Percentiles rank a stretch among this genome's conserved stretches.
Evolutionary conservation across 176 grass and related monocot genomes (phyloP).

Genomic region (Tillandsia leiboldiana): DNA sequence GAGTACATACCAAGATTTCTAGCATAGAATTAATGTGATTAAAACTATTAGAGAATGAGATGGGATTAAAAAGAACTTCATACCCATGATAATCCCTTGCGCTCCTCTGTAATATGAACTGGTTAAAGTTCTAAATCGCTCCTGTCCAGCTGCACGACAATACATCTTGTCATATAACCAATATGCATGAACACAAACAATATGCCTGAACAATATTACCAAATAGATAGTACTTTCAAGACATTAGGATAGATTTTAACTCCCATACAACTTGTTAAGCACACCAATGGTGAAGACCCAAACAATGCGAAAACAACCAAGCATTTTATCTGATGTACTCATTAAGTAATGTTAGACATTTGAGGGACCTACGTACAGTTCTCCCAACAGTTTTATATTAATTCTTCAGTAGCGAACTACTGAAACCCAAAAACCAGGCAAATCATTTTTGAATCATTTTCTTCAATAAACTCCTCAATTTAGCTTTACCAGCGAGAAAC

Average conservation of each 20-base stretch:
- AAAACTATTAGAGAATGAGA: not conserved
- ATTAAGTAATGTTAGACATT: too few species aligned
- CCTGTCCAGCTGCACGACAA: slow-evolving; percentile 70
- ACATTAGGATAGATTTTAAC: not conserved
- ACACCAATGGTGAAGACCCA: too few species aligned
- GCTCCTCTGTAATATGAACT: slow-evolving; percentile 97
- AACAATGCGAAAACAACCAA: too few species aligned
- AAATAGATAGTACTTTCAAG: not conserved
- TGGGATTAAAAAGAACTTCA: slow-evolving; percentile 14
- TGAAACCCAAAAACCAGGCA: too few species aligned
- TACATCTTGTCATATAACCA: not conserved
- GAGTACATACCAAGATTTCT: too few species aligned
- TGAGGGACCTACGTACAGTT: too few species aligned
- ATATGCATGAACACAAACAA: not conserved
- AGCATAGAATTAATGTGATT: not conserved
- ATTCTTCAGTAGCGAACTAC: too few species aligned
- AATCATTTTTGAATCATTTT: too few species aligned
- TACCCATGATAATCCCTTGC: slow-evolving; percentile 92
- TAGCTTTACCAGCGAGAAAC: not conserved
- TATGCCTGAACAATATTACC: not conserved
- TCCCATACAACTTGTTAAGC: not conserved
- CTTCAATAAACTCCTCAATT: too few species aligned
- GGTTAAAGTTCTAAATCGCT: slow-evolving; percentile 81
- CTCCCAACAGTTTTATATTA: too few species aligned
- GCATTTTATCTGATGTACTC: too few species aligned